Base-by-base conservation (phyloP, 2,329 filamentous ascomycete species). In the Fusarium nodosum region DNA sequence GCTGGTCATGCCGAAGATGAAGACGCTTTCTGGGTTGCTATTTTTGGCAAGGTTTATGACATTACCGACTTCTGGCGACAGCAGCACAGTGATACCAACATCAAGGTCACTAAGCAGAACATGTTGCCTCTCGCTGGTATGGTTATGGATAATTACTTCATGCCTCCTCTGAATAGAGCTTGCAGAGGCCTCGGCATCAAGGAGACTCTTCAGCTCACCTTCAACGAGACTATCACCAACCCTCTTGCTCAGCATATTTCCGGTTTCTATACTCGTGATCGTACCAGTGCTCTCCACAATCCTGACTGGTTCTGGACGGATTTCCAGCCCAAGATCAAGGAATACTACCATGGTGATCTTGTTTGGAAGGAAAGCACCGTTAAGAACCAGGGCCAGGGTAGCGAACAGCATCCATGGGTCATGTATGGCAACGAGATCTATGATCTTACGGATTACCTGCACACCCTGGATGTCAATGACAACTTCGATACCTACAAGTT, bases 401-500 rank as follows among this genome's bases (percentile, higher is more conserved):
- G 91, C 34, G 80, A 90, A 18, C 85, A 88, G 56, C 90, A 92
- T 72, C 86, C 87, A 76, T 98, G 96, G 94, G 91, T 93, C 68
- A 91, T 92, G 56, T 88, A 97, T 65, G 84, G 93, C 31, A 84
- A 90, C 56, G 87, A 86, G 53, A 85, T 99, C 22, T 98, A 96
- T 77, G 97, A 99, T 77, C 81, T 99, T 56, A 97, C 93, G 0
- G 88, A 98, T 78, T 99, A 99, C 81, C 95, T 94, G 80, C 85
- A 93, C 76, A 97, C 94, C 0, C 80, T 90, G 42, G 82, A 91
- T 11, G 69, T 83, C 22, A 82, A 86, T 74, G 84, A 90, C 69
- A 83, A 89, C 56, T 73, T 83, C 7, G 75, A 80, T 0, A 76
- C 78, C 0, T 97, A 93, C 80, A 79, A 86, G 12, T 98, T 97